Conservation (phyloP, 2,329 filamentous ascomycete species). For the Aspergillus carbonarius region DNA sequence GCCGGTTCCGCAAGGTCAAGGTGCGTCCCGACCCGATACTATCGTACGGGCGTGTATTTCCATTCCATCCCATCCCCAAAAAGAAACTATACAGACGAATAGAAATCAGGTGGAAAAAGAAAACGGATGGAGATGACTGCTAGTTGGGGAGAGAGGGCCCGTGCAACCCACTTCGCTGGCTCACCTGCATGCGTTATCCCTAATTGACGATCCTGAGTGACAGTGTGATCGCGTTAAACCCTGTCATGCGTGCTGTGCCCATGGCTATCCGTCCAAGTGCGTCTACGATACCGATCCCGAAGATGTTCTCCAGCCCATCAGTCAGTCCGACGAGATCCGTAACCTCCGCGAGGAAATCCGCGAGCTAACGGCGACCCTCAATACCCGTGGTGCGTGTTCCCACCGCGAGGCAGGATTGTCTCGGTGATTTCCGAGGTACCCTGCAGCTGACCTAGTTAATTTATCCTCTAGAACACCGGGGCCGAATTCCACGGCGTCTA, state of each 20-base stretch:
- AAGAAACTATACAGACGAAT: not conserved
- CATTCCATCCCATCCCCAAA: not conserved
- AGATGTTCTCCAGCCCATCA: constrained; percentile 35
- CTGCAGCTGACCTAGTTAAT: not conserved
- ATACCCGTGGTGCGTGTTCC: constrained; percentile 25
- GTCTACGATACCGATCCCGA: constrained; percentile 35
- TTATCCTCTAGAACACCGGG: constrained; percentile 12
- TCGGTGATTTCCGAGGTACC: not conserved
- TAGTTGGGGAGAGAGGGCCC: not conserved
- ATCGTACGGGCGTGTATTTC: not conserved
- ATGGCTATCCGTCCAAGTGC: constrained; percentile 41
- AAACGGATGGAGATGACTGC: not conserved
- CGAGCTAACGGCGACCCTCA: constrained; percentile 29
- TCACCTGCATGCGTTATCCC: not conserved
- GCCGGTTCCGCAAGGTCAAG: constrained; percentile 41
- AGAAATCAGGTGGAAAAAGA: not conserved
- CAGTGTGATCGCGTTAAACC: constrained; percentile 42
- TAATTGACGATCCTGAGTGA: constrained; percentile 8
- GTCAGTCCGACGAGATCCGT: constrained; percentile 38
- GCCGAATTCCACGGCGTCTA: constrained; percentile 26
- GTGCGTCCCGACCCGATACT: constrained; percentile 24
- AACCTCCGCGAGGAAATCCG: constrained; percentile 37
- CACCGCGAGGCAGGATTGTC: not conserved
- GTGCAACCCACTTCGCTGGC: not conserved
- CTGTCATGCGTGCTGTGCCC: constrained; percentile 41